Evolutionary conservation across 176 grass and related monocot genomes (phyloP).

Genomic region (Juncus inflexus): DNA sequence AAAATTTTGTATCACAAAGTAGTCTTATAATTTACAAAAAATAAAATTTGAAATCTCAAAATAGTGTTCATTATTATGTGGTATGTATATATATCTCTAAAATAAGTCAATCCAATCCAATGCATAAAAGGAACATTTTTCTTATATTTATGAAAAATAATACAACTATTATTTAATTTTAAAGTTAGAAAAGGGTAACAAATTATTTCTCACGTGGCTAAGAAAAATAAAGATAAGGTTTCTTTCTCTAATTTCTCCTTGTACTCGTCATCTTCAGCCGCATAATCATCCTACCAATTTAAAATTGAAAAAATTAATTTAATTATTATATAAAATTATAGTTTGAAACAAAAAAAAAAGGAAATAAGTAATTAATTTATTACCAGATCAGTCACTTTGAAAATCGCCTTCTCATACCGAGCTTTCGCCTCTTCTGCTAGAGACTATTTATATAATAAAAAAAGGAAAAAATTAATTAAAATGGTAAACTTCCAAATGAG

Average conservation of each 20-base stretch:
- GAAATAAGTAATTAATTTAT: constrained; percentile 8
- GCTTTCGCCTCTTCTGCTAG: constrained; percentile 71
- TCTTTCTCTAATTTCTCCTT: constrained; percentile 84
- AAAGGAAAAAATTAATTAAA: not conserved
- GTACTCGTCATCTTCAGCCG: constrained; percentile 74
- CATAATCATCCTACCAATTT: constrained; percentile 64
- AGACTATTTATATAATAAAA: constrained; percentile 34
- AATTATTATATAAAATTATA: no score
- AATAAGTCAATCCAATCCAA: constrained; percentile 18
- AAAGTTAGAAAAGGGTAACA: no score
- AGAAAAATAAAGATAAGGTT: constrained; percentile 56
- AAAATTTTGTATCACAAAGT: no score
- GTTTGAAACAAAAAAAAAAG: not conserved
- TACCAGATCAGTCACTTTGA: constrained; percentile 97
- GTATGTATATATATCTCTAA: no score
- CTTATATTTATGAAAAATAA: no score
- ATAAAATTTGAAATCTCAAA: constrained; percentile 18
- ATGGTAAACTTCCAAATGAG: no score
- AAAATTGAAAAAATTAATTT: constrained; percentile 5
- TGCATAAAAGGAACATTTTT: no score
- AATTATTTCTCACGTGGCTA: constrained; percentile 60
- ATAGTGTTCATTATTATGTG: not conserved
- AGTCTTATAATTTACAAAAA: constrained; percentile 8
- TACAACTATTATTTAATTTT: no score
- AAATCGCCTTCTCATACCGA: constrained; percentile 70